Evolutionary conservation across 345 rosid species (phyloP).

Genomic region (Bretschneidera sinensis): DNA sequence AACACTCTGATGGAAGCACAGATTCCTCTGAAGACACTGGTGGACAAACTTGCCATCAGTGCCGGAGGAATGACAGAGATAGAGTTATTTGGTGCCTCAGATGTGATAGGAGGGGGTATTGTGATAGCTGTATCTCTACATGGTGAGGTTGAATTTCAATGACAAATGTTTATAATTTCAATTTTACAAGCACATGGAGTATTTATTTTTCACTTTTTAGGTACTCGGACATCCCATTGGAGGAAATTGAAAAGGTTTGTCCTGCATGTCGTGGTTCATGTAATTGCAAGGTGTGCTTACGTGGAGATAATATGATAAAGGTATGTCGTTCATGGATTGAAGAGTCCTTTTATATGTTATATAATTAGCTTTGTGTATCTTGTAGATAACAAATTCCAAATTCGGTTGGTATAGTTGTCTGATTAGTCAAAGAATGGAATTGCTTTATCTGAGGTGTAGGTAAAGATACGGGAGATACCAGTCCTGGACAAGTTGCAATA

Average conservation of each 20-base stretch:
- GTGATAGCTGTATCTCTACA: slow-evolving; percentile 64
- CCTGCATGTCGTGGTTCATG: slow-evolving; percentile 96
- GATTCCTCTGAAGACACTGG: slow-evolving; percentile 67
- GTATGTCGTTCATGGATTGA: slow-evolving; percentile 28
- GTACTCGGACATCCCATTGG: slow-evolving; percentile 59
- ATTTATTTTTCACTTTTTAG: slow-evolving; percentile 32
- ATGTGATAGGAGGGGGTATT: slow-evolving; percentile 87
- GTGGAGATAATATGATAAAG: slow-evolving; percentile 82
- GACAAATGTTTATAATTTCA: slow-evolving; percentile 4
- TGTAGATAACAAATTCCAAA: background rate
- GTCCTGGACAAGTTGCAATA: slow-evolving; percentile 82
- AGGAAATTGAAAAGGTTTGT: slow-evolving; percentile 81
- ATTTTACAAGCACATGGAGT: slow-evolving; percentile 6
- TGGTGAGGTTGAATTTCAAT: slow-evolving; percentile 46
- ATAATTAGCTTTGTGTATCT: slow-evolving; percentile 4
- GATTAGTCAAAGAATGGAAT: slow-evolving; percentile 11
- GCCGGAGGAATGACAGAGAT: slow-evolving; percentile 58
- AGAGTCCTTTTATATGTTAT: background rate
- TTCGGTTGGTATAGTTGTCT: background rate
- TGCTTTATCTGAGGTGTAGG: slow-evolving; percentile 38
- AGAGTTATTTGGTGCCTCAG: slow-evolving; percentile 66
- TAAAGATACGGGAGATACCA: slow-evolving; percentile 70
- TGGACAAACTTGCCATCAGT: slow-evolving; percentile 82
- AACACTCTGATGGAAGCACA: slow-evolving; percentile 57
- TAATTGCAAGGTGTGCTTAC: slow-evolving; percentile 81